Conservation (phyloP, 1,139 yeast species). For the Nakaseomyces bracarensis region DNA sequence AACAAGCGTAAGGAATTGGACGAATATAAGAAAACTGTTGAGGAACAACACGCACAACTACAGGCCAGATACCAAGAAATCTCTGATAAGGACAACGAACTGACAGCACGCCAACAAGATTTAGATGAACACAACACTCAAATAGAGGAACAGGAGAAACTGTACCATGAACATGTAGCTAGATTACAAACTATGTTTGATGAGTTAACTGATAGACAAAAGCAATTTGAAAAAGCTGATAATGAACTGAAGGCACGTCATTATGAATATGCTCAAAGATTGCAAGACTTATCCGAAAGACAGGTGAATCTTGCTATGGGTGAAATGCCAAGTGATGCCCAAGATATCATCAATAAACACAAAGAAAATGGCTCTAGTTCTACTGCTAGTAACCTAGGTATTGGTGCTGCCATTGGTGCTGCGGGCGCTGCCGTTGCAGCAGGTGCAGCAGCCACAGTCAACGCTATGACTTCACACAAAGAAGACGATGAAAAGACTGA, state of each 20-base stretch:
- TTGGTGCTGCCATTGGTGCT: constrained; percentile 17
- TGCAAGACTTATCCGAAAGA: constrained; percentile 34
- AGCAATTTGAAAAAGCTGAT: constrained; percentile 33
- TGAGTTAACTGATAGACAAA: constrained; percentile 32
- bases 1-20: constrained; percentile 35
- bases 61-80: constrained; percentile 32
- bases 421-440: constrained; percentile 21
- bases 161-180: constrained; percentile 34
- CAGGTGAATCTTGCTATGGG: constrained; percentile 32
- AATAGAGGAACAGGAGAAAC: constrained; percentile 32
- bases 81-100: constrained; percentile 19
- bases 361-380: background rate
- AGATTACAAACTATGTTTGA: constrained; percentile 32
- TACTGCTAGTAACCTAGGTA: constrained; percentile 14
- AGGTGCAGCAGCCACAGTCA: constrained; percentile 22
- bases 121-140: constrained; percentile 29
- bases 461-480: constrained; percentile 17
- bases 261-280: constrained; percentile 34
- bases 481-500: constrained; percentile 25
- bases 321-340: constrained; percentile 30
- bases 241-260: constrained; percentile 34
- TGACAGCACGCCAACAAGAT: constrained; percentile 31
- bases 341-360: constrained; percentile 29
- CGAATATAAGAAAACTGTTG: constrained; percentile 32
- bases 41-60: constrained; percentile 36